Conservation (phyloP, 2,329 filamentous ascomycete species). For the Aspergillus clavatus region DNA sequence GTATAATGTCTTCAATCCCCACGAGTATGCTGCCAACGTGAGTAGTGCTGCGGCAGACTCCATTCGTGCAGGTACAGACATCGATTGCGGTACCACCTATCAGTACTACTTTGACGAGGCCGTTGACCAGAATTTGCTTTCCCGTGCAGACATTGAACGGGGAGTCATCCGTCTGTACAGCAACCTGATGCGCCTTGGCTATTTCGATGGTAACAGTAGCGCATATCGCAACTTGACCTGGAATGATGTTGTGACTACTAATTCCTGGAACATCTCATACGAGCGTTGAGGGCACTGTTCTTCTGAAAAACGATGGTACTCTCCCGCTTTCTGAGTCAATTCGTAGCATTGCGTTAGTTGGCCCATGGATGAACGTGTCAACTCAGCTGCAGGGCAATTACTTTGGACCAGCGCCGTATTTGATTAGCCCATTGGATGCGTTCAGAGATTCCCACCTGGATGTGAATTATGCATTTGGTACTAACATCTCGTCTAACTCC, state of each 20-base stretch:
- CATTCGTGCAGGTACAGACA: constrained; percentile 50
- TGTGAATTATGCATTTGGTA: constrained; percentile 43
- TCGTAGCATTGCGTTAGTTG: constrained; percentile 50
- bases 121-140: constrained; percentile 41
- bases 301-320: constrained; percentile 51
- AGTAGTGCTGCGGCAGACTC: constrained; percentile 46
- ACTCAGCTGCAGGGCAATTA: constrained; percentile 58
- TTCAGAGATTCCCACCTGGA: constrained; percentile 45
- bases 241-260: constrained; percentile 52
- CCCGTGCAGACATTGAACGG: constrained; percentile 44
- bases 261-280: constrained; percentile 53
- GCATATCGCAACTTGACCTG: constrained; percentile 51
- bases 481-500: constrained; percentile 26
- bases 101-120: constrained; percentile 44
- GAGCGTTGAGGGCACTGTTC: constrained; percentile 43
- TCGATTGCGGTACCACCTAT: constrained; percentile 50
- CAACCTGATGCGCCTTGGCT: constrained; percentile 47
- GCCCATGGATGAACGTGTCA: constrained; percentile 56
- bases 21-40: constrained; percentile 45
- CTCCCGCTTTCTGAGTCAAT: constrained; percentile 42
- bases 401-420: constrained; percentile 52
- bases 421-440: constrained; percentile 51
- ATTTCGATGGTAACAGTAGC: constrained; percentile 46
- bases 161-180: constrained; percentile 48
- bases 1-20: constrained; percentile 53